Evolutionary conservation across 1,284 basidiomycete genomes (phyloP), one percentile per base, ranked within the genome.

Genomic region (Calocybe gambosa): DNA sequence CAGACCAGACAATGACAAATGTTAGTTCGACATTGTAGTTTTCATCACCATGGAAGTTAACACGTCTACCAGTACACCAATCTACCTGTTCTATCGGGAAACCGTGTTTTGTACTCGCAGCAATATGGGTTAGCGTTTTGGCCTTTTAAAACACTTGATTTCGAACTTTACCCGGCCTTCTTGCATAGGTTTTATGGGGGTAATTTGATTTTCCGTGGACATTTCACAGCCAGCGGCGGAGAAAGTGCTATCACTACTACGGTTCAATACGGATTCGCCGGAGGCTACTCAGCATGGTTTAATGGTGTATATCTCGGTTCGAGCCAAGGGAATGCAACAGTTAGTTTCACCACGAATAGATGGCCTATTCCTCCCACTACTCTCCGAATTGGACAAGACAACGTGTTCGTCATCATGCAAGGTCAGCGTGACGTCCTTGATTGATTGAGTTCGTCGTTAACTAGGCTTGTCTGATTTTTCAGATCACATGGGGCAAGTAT

Each of bases 291-390:
- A 19, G 69, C 68, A 7, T 80, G 72, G 67, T 55, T 78, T 25
- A 78, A 78, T 49, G 71, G 70, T 1, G 56, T 66, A 1, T 78
- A 75, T 60, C 58, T 78, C 18, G 76, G 76, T 1, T 73, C 72
- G 2, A 67, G 64, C 42, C 68, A 71, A 57, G 73, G 71, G 23
- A 69, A 52, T 47, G 49, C 70, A 4, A 67, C 69, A 2, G 59
- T 70, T 29, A 74, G 71, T 52, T 31, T 66, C 37, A 68, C 68
- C 2, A 64, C 66, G 1, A 58, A 70, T 51, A 60, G 60, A n/a
- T 74, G 69, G 71, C 55, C 50, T 3, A 62, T 75, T 37, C 67
- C 68, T 1, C 56, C 57, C 5, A 58, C 58, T 5, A 57, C 58
- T 12, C 50, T 77, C 38, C 60, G 58, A 39, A 47, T 64, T 9